phyloP scores from a whole-genome alignment of 352 stramenopile species.

The Phytophthora kernoviae region DNA sequence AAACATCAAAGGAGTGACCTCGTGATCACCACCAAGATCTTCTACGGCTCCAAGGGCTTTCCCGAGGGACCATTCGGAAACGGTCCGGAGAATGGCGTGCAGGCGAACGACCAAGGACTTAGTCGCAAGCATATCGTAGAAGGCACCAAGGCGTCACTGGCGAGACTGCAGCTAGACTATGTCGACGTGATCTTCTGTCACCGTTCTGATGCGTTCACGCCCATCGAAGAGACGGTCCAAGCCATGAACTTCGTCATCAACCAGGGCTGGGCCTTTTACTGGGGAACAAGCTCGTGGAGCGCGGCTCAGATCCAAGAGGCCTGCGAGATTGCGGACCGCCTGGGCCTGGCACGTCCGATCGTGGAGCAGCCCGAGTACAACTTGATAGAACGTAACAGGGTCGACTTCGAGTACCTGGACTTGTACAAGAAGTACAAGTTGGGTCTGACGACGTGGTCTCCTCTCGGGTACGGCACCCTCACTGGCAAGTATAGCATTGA shows the following conservation, averaged over 20 bases:
- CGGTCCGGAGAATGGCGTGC: neutral
- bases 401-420: slow-evolving; percentile 21
- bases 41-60: slow-evolving; percentile 28
- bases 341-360: slow-evolving; percentile 36
- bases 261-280: slow-evolving; percentile 47
- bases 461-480: slow-evolving; percentile 56
- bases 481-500: slow-evolving; percentile 70
- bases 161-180: slow-evolving; percentile 26
- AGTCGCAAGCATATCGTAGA: slow-evolving; percentile 42
- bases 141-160: slow-evolving; percentile 27
- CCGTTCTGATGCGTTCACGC: slow-evolving; percentile 36
- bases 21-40: slow-evolving; percentile 63
- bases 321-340: slow-evolving; percentile 42
- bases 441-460: slow-evolving; percentile 69
- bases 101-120: slow-evolving; percentile 27
- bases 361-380: slow-evolving; percentile 62
- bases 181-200: slow-evolving; percentile 47
- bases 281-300: slow-evolving; percentile 54
- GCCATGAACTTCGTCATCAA: slow-evolving; percentile 39
- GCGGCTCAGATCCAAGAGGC: slow-evolving; percentile 50
- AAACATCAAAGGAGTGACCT: no score
- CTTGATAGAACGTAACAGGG: slow-evolving; percentile 45
- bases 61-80: no score
- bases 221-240: slow-evolving; percentile 37
- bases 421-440: slow-evolving; percentile 65